Base-by-base conservation (phyloP, 129 eudicot genomes). In the Escallonia herrerae region DNA sequence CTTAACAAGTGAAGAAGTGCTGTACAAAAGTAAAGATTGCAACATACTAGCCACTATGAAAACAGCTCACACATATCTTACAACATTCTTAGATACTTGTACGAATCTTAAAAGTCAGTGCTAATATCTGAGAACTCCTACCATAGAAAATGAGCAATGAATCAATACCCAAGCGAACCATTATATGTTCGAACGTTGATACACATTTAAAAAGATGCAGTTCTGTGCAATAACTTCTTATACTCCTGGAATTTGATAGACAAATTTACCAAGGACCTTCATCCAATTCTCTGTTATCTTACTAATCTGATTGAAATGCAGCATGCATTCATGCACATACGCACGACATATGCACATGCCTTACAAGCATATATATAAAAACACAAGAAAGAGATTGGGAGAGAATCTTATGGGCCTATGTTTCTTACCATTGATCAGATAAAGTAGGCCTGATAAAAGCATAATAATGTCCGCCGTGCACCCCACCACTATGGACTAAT, bases 401-500 rank as follows among this genome's bases (percentile, higher is more conserved):
- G 55, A 9, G 61, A 56, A 22, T 22, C 33, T 22, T 22, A 22
- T 22, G 33, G 62, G 59, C 53, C 22, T 56, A 37, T 43, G 51
- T n/a, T 62, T 22, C 80, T 40, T 76, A 83, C 97, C 97, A 91
- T 42, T 91, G 88, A 65, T 91, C 96, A 60, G 91, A 80, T 37
- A 91, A 78, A 6, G 95, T 91, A 51, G 97, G 97, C 81, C 97
- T 83, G 74, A 91, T 91, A 70, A 72, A 91, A 46, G 96, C 96
- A 79, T 87, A 87, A 70, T 91, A 91, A 66, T 91, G 96, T 70
- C 97, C 97, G 40, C 97, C 97, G 71, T 91, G 97, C 74, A 87
- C 95, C 48, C 96, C 97, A 5, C 96, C 97, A 68, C 97, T 91
- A 78, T 91, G 97, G 62, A 91, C 97, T 86, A 91, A 80, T 67